These are phyloP conservation scores for Chaetomiaceae sp. DNA, from an alignment of 2,329 filamentous ascomycete species.

Conservation along the genomic window DNA sequence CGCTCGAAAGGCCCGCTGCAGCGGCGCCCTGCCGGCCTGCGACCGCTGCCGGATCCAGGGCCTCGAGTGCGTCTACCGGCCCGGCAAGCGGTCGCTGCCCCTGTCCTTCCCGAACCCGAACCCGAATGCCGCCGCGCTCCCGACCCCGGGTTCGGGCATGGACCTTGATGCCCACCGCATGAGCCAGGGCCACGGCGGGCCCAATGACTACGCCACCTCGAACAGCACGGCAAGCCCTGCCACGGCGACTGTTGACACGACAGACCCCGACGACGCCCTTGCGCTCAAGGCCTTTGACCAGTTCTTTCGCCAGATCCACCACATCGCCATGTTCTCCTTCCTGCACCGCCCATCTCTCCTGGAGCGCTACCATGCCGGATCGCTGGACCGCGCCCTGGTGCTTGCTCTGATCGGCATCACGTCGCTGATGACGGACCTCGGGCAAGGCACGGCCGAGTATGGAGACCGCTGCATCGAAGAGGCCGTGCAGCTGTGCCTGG, in stretches of 20 bases:
- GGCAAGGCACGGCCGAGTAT: slow-evolving; percentile 48
- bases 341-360: slow-evolving; percentile 56
- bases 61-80: slow-evolving; percentile 53
- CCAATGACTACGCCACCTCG: slow-evolving; percentile 27
- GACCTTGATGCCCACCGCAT: slow-evolving; percentile 20
- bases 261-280: slow-evolving; percentile 44
- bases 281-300: slow-evolving; percentile 51
- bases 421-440: slow-evolving; percentile 51
- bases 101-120: slow-evolving; percentile 11
- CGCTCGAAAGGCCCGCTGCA: slow-evolving; percentile 54
- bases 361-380: slow-evolving; percentile 54
- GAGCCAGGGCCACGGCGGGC: slow-evolving; percentile 17
- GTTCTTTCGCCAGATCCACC: slow-evolving; percentile 56
- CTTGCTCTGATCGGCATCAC: slow-evolving; percentile 54
- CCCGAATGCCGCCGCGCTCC: slow-evolving; percentile 5
- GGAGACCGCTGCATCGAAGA: slow-evolving; percentile 52
- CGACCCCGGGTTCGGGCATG: slow-evolving; percentile 27
- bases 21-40: slow-evolving; percentile 52
- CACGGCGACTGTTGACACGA: slow-evolving; percentile 26
- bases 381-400: slow-evolving; percentile 51
- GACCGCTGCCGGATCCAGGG: slow-evolving; percentile 49
- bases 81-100: slow-evolving; percentile 39
- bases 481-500: slow-evolving; percentile 49
- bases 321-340: slow-evolving; percentile 56
- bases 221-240: slow-evolving; percentile 23